These are phyloP conservation scores for Phytophthora melonis DNA, from an alignment of 352 stramenopile genomes.

Conservation along the genomic window DNA sequence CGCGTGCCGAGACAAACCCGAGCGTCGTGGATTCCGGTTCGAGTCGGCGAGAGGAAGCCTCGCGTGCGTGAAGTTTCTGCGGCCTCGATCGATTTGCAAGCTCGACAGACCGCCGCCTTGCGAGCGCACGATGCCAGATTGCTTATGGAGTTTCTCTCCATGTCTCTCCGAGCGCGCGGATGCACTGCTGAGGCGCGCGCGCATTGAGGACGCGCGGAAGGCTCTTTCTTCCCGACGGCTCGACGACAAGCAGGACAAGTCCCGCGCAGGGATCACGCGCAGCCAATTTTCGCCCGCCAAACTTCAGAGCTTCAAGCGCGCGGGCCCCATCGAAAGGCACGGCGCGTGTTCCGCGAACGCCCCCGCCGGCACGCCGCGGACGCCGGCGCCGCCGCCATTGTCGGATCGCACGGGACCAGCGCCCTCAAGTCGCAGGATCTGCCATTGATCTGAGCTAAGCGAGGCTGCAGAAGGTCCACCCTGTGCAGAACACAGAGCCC, in stretches of 20 bases:
- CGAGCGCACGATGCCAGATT: slow-evolving; percentile 32
- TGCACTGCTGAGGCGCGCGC: slow-evolving; percentile 1
- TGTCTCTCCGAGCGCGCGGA: slow-evolving; percentile 27
- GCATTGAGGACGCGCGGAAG: slow-evolving; percentile 18
- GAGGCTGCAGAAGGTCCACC: slow-evolving; percentile 43
- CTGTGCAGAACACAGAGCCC: not conserved
- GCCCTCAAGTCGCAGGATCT: slow-evolving; percentile 31
- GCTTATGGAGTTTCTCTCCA: slow-evolving; percentile 21
- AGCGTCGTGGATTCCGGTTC: slow-evolving; percentile 7
- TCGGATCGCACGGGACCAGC: slow-evolving; percentile 28
- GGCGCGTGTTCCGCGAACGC: slow-evolving; percentile 40
- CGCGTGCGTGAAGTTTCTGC: slow-evolving; percentile 29
- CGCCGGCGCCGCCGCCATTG: slow-evolving; percentile 18
- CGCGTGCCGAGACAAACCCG: no score
- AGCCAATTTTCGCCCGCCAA: slow-evolving; percentile 13
- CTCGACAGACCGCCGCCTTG: not conserved
- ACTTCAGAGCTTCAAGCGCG: slow-evolving; percentile 11
- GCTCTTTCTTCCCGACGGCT: slow-evolving; percentile 17
- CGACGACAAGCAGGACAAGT: slow-evolving; percentile 4
- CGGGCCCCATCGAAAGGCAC: slow-evolving; percentile 20
- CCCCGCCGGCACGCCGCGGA: slow-evolving; percentile 4
- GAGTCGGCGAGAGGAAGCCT: slow-evolving; percentile 20
- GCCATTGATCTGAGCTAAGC: slow-evolving; percentile 18
- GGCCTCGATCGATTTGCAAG: slow-evolving; percentile 14
- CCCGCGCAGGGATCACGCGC: slow-evolving; percentile 15